Percentiles rank a stretch among this genome's conserved stretches.
These are phyloP conservation scores for Umbelopsis sp. DNA, from an alignment of 192 early-diverging fungal genomes.

Conservation along the genomic window DNA sequence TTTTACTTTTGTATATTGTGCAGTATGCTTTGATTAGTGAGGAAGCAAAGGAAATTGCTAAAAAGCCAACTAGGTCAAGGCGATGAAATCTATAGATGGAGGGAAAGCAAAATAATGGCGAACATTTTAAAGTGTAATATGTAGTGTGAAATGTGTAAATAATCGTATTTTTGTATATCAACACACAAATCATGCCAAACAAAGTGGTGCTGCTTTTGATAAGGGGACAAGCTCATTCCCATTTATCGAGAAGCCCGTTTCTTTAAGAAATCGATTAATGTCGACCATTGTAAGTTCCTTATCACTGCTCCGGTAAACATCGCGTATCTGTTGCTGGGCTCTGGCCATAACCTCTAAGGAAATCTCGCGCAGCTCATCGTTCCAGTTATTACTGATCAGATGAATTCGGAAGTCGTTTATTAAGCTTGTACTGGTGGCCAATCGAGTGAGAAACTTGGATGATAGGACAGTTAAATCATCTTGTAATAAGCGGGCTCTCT, in stretches of 20 bases:
- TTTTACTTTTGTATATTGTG: background rate
- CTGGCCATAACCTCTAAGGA: background rate
- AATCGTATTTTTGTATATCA: background rate
- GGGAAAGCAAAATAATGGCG: no score
- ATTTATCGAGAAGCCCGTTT: background rate
- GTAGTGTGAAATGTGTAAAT: background rate
- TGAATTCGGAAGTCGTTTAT: constrained; percentile 1
- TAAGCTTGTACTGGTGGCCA: background rate
- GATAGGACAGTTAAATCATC: background rate
- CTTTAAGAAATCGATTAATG: background rate
- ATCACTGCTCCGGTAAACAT: background rate
- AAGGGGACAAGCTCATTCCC: background rate
- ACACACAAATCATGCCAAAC: background rate
- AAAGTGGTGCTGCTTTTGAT: background rate
- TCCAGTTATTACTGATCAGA: background rate
- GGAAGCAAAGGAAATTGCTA: constrained; percentile 8
- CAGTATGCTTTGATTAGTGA: constrained; percentile 13
- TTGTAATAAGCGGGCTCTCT: constrained; percentile 1
- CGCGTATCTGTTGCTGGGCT: background rate
- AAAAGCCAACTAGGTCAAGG: background rate
- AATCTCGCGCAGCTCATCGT: background rate
- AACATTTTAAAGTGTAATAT: no score
- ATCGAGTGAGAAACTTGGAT: background rate
- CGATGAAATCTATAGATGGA: background rate
- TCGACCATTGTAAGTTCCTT: background rate